phyloP scores from a whole-genome alignment of 2,329 filamentous ascomycete genomes.

The Ilyonectria robusta region DNA sequence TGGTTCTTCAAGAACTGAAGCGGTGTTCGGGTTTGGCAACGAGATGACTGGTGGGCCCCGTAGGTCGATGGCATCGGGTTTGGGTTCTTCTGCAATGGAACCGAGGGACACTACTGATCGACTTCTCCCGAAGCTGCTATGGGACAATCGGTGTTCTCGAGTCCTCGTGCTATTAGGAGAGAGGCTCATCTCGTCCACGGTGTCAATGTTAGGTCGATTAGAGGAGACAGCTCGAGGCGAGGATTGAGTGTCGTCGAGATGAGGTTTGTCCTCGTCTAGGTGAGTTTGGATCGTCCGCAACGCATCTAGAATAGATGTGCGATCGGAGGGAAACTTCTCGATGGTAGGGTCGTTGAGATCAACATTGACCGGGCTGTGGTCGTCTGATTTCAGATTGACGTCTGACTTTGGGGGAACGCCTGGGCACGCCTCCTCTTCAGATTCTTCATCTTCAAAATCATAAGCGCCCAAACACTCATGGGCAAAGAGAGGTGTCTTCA shows the following conservation, averaged over 20 bases:
- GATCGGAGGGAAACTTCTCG: slow-evolving; percentile 63
- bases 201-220: slow-evolving; percentile 55
- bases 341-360: slow-evolving; percentile 64
- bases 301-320: slow-evolving; percentile 60
- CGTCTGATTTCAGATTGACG: slow-evolving; percentile 36
- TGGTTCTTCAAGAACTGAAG: slow-evolving; percentile 35
- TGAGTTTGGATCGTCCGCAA: slow-evolving; percentile 63
- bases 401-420: slow-evolving; percentile 36
- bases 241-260: slow-evolving; percentile 53
- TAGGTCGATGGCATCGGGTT: background rate
- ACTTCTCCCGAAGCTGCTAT: slow-evolving; percentile 53
- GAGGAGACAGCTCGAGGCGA: slow-evolving; percentile 55
- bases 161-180: slow-evolving; percentile 52
- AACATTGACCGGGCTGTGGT: slow-evolving; percentile 35
- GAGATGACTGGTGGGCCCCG: slow-evolving; percentile 33
- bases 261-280: slow-evolving; percentile 56
- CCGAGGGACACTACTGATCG: slow-evolving; percentile 59
- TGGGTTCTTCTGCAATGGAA: slow-evolving; percentile 53
- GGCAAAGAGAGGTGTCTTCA: slow-evolving; percentile 60
- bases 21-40: slow-evolving; percentile 41
- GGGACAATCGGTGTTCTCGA: slow-evolving; percentile 52
- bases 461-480: slow-evolving; percentile 63
- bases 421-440: slow-evolving; percentile 46
- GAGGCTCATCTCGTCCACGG: slow-evolving; percentile 53
- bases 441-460: slow-evolving; percentile 52